Base-by-base conservation (phyloP, 2,329 filamentous ascomycete species). In the Claviceps fusiformis region DNA sequence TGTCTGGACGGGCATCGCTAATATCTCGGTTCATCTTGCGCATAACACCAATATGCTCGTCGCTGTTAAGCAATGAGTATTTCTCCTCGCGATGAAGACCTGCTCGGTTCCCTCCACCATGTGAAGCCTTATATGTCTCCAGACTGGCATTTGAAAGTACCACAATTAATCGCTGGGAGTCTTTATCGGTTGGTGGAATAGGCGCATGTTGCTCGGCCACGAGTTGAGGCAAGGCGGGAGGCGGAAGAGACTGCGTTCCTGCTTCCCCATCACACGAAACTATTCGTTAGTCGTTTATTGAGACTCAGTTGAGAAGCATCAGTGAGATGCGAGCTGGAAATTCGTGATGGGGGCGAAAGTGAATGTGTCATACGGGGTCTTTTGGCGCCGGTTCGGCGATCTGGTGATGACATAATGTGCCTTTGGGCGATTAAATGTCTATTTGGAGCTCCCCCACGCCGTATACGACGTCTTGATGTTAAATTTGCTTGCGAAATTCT, bases 11-110 rank as follows among this genome's bases (percentile, higher is more conserved):
- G 58, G 93, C 93, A 72, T 98, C 93, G 70, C 91, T 96, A 62
- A 98, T 97, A 69, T 98, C 93, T 63, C 93, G 82, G 70, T 95
- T 95, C 92, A 97, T 97, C 78, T 97, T 98, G 66, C 93, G 86
- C 90, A 98, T 95, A 61, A 97, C 87, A 59, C 93, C 93, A 63
- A 98, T 98, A 70, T 98, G 93, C 73, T 98, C 93, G 68, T 98
- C 93, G 72, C 91, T 96, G 78, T 98, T 98, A 66, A 98, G 83
- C 53, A 98, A 78, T 58, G 92, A 95, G 73, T 95, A 98, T 72
- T 97, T 97, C 69, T 96, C 92, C 65, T 96, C 91, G 53, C 87
- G 82, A 58, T 82, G 80, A 56, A 78, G 75, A 37, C 82, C 77
- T 75, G 69, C 82, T 71, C 73, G 84, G 73, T 68, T 81, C 70